Percentiles rank a stretch among this genome's conserved stretches.
Conservation (phyloP, 257 asterid species). For the Capsicum pubescens region DNA sequence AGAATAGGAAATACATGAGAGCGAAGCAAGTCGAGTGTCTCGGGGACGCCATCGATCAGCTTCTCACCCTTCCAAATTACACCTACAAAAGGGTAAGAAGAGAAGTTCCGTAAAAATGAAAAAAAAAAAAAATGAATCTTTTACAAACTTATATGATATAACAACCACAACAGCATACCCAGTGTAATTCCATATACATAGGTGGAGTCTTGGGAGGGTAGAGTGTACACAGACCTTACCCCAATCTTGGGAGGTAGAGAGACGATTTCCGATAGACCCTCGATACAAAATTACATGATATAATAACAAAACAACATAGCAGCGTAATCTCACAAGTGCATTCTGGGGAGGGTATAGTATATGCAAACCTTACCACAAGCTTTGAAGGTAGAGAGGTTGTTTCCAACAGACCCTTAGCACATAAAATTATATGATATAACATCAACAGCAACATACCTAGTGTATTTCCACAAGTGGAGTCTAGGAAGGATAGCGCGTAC, state of each 20-base stretch:
- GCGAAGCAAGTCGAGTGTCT: constrained; percentile 75
- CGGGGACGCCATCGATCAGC: constrained; percentile 83
- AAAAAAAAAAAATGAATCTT: not conserved
- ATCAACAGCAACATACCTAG: not conserved
- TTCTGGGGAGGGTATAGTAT: too few species aligned
- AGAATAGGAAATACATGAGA: constrained; percentile 48
- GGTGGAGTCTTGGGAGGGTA: not conserved
- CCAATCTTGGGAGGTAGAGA: not conserved
- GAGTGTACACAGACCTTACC: not conserved
- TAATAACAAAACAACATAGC: not conserved
- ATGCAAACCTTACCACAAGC: not conserved
- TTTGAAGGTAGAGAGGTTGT: not conserved
- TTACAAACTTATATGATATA: not conserved
- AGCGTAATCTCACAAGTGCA: not conserved
- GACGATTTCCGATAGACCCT: not conserved
- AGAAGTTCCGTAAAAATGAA: not conserved
- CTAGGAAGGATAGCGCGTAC: not conserved
- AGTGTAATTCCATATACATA: not conserved
- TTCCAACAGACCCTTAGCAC: not conserved
- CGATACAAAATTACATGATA: not conserved
- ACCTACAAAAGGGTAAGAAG: constrained; percentile 44
- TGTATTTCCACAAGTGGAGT: not conserved
- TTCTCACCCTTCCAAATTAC: constrained; percentile 93
- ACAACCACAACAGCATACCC: not conserved
- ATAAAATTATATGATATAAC: not conserved